Evolutionary conservation across 164 flowering plant species (phyloP).

Genomic region (Dillenia suffruticosa): DNA sequence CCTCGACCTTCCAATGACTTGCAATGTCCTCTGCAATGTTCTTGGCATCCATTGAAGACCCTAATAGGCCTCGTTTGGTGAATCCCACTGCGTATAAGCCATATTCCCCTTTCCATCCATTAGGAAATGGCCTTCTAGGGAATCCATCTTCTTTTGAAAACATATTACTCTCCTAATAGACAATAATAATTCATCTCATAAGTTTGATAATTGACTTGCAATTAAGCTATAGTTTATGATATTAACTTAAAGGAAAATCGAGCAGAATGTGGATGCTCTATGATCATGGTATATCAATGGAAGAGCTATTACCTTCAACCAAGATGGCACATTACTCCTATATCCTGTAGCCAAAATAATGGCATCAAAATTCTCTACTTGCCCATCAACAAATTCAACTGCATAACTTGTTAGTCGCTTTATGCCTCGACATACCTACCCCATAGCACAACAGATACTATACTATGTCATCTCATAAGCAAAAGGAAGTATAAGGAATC

Average conservation of each 20-base stretch:
- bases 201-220: too few species aligned
- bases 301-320: slow-evolving; percentile 61
- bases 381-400: slow-evolving; percentile 66
- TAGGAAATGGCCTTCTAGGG: slow-evolving; percentile 46
- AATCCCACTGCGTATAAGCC: slow-evolving; percentile 73
- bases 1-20: slow-evolving; percentile 31
- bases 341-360: slow-evolving; percentile 85
- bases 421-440: slow-evolving; percentile 54
- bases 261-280: not conserved
- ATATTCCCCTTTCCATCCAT: slow-evolving; percentile 63
- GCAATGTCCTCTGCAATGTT: slow-evolving; percentile 58
- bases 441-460: too few species aligned
- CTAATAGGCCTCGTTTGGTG: slow-evolving; percentile 60
- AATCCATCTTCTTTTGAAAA: slow-evolving; percentile 53
- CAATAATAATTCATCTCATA: not conserved
- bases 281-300: not conserved
- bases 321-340: slow-evolving; percentile 74
- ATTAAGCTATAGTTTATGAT: too few species aligned
- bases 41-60: slow-evolving; percentile 58
- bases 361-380: slow-evolving; percentile 56
- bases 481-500: not conserved
- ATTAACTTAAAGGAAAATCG: not conserved
- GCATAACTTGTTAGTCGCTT: slow-evolving; percentile 32
- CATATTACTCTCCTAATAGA: slow-evolving; percentile 37
- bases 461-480: not conserved